Evolutionary conservation across 2,329 filamentous ascomycete genomes (phyloP).

Genomic region (Fusarium hostae): DNA sequence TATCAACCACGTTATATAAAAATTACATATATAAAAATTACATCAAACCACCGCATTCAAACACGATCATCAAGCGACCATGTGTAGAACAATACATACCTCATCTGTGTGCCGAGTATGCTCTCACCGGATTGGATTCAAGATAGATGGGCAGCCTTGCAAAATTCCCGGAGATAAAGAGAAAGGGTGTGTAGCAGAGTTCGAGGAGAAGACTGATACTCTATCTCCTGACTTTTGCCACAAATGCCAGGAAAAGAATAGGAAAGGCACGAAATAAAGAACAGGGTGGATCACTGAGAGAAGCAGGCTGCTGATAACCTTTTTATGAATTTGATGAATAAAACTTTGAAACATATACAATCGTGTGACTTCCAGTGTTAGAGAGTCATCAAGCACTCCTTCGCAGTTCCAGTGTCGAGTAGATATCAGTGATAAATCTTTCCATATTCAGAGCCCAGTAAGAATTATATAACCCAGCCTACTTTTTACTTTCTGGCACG

Average conservation of each 20-base stretch:
- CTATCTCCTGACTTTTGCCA: neutral
- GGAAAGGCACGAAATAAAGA: neutral
- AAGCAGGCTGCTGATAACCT: fast-evolving
- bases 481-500: fast-evolving
- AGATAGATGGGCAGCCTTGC: neutral
- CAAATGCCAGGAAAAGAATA: neutral
- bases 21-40: fast-evolving
- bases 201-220: neutral
- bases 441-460: too few species aligned
- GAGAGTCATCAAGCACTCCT: fast-evolving
- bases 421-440: too few species aligned
- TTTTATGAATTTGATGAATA: neutral
- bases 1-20: too few species aligned
- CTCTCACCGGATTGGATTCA: neutral
- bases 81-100: neutral
- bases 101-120: neutral
- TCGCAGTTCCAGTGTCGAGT: too few species aligned
- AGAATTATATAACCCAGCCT: neutral
- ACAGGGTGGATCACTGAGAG: neutral
- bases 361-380: fast-evolving
- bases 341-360: fast-evolving
- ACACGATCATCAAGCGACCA: neutral
- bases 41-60: fast-evolving
- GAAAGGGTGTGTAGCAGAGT: neutral
- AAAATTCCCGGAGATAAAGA: neutral